These are phyloP conservation scores for Colletotrichum viniferum DNA, from an alignment of 2,329 filamentous ascomycete species.

Conservation along the genomic window DNA sequence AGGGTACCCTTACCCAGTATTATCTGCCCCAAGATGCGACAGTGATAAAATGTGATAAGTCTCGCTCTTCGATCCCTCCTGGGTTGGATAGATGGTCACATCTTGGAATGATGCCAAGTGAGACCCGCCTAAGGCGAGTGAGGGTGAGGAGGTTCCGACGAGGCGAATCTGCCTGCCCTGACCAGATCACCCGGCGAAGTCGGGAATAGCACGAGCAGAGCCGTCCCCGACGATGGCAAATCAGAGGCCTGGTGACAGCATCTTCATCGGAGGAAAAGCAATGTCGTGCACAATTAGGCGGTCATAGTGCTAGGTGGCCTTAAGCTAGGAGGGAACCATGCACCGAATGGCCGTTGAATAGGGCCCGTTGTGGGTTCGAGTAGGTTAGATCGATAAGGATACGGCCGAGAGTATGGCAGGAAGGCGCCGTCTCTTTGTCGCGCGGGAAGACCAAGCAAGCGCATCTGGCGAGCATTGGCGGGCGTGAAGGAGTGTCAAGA, in stretches of 20 bases:
- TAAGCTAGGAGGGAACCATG: constrained; percentile 1
- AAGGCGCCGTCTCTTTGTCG: constrained; percentile 20
- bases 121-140: not conserved
- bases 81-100: not conserved
- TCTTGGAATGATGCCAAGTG: not conserved
- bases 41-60: not conserved
- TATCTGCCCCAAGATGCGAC: not conserved
- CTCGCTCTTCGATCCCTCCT: not conserved
- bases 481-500: not conserved
- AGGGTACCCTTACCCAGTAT: not conserved
- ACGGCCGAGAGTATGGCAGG: constrained; percentile 17
- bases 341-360: constrained; percentile 11
- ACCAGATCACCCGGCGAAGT: not conserved
- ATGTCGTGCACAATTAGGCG: not conserved
- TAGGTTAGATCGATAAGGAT: constrained; percentile 9
- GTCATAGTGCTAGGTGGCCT: not conserved
- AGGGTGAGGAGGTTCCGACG: not conserved
- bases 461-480: not conserved
- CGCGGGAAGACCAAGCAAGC: constrained; percentile 16
- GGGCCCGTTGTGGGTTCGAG: constrained; percentile 5
- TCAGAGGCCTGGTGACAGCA: not conserved
- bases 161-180: not conserved
- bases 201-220: not conserved
- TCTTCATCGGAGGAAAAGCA: constrained; percentile 7
- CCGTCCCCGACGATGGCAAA: not conserved